Evolutionary conservation across 805 yeast species (phyloP).

Genomic region (Priceomyces carsonii): DNA sequence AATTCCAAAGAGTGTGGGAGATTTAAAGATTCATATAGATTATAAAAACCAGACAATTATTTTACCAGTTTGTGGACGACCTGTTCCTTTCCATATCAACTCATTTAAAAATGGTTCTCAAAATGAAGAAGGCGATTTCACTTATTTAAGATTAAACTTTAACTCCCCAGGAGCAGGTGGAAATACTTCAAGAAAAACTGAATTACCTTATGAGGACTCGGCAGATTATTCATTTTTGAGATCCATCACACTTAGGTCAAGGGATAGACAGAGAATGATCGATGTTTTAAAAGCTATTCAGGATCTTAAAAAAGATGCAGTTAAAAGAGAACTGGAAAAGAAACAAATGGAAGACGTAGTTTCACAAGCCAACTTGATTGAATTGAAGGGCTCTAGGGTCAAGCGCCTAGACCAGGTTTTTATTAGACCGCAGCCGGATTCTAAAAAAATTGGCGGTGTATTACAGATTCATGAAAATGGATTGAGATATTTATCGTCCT

Average conservation of each 20-base stretch:
- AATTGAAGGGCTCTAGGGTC: slow-evolving; percentile 80
- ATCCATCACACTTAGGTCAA: slow-evolving; percentile 83
- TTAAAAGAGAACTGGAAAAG: slow-evolving; percentile 86
- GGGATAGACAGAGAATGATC: slow-evolving; percentile 86
- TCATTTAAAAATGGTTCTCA: slow-evolving; percentile 92
- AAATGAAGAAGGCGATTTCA: slow-evolving; percentile 94
- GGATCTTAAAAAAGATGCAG: slow-evolving; percentile 89
- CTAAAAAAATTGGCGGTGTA: slow-evolving; percentile 91
- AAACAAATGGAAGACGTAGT: slow-evolving; percentile 93
- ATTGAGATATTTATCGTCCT: slow-evolving; percentile 85
- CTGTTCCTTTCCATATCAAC: slow-evolving; percentile 96
- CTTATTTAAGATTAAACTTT: slow-evolving; percentile 86
- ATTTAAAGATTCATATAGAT: slow-evolving; percentile 85
- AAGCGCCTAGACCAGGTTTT: slow-evolving; percentile 84
- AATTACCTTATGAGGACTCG: slow-evolving; percentile 87
- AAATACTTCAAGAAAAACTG: slow-evolving; percentile 65
- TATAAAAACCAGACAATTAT: slow-evolving; percentile 84
- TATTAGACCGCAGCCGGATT: slow-evolving; percentile 94
- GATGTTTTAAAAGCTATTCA: slow-evolving; percentile 88
- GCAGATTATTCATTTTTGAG: slow-evolving; percentile 85
- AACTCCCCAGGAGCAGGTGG: slow-evolving; percentile 90
- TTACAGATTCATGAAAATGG: slow-evolving; percentile 95
- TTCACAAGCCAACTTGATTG: slow-evolving; percentile 83
- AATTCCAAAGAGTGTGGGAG: slow-evolving; percentile 80
- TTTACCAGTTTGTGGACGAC: slow-evolving; percentile 90